These are phyloP conservation scores for Flaveria brownii DNA, from an alignment of 129 eudicot species.

Conservation along the genomic window DNA sequence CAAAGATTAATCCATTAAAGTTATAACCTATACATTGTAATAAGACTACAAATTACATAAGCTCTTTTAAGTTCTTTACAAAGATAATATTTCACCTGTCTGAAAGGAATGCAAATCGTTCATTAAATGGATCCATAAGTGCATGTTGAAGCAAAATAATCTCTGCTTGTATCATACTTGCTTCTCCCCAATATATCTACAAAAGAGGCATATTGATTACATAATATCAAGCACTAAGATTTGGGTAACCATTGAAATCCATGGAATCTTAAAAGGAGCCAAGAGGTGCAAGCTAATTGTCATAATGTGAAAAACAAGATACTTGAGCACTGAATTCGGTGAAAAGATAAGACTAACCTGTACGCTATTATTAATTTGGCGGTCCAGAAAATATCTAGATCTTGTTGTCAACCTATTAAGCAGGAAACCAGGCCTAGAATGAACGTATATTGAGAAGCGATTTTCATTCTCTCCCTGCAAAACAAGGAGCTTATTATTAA, in stretches of 20 bases:
- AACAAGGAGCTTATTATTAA: conserved; percentile 21
- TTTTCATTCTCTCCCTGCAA: conserved; percentile 75
- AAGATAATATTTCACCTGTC: conserved; percentile 62
- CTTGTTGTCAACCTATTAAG: conserved; percentile 72
- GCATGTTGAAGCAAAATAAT: conserved; percentile 82
- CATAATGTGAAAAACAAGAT: neutral
- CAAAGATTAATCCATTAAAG: neutral
- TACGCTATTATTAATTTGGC: conserved; percentile 81
- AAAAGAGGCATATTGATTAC: conserved; percentile 29
- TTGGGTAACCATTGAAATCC: neutral
- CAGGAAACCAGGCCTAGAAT: conserved; percentile 93
- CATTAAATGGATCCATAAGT: conserved; percentile 67
- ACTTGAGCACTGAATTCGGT: conserved; percentile 11
- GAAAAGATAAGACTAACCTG: conserved; percentile 53
- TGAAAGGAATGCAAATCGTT: conserved; percentile 84
- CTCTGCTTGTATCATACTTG: conserved; percentile 95
- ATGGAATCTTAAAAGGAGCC: conserved; percentile 13
- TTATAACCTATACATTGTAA: neutral
- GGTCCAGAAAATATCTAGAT: conserved; percentile 67
- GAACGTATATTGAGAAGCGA: conserved; percentile 75
- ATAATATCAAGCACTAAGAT: conserved; percentile 12
- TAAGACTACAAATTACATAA: conserved; percentile 13
- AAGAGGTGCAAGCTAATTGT: neutral
- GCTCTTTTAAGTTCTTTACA: neutral
- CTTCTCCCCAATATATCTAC: conserved; percentile 99